These are phyloP conservation scores for Alternaria sp. DNA, from an alignment of 2,329 filamentous ascomycete genomes.

Conservation along the genomic window DNA sequence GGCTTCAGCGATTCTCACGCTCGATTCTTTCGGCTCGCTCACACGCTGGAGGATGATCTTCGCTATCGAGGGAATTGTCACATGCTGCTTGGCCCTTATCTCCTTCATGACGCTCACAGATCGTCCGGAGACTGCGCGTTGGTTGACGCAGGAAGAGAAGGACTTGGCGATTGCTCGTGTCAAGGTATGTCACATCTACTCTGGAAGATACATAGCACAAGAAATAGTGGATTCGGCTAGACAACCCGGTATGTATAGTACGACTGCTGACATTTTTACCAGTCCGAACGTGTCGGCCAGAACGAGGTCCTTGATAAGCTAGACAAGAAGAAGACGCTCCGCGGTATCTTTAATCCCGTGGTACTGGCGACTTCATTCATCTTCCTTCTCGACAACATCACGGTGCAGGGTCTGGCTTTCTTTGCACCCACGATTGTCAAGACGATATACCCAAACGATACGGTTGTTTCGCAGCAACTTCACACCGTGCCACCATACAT, in stretches of 20 bases:
- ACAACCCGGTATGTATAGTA: background rate
- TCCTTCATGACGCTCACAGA: conserved; percentile 71
- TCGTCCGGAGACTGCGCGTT: conserved; percentile 69
- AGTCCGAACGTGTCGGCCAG: conserved; percentile 67
- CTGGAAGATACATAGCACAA: background rate
- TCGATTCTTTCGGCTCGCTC: conserved; percentile 64
- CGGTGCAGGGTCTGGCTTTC: conserved; percentile 73
- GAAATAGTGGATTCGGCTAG: background rate
- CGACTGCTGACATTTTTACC: background rate
- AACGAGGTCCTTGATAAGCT: conserved; percentile 69
- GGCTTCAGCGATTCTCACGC: conserved; percentile 64
- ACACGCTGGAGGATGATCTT: conserved; percentile 74
- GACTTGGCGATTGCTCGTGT: conserved; percentile 69
- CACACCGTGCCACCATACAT: conserved; percentile 74
- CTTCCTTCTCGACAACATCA: conserved; percentile 72
- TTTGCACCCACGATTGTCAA: conserved; percentile 73
- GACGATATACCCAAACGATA: conserved; percentile 68
- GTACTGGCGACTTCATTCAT: conserved; percentile 63
- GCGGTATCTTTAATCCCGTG: conserved; percentile 69
- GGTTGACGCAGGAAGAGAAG: conserved; percentile 71
- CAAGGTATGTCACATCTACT: conserved; percentile 47
- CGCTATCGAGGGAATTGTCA: conserved; percentile 72
- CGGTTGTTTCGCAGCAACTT: conserved; percentile 69
- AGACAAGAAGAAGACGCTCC: conserved; percentile 63
- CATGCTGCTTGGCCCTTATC: conserved; percentile 63